Percentiles rank a stretch among this genome's conserved stretches.
phyloP scores from a whole-genome alignment of 148 eudicot genomes.

The Rhododendron ferrugineum region DNA sequence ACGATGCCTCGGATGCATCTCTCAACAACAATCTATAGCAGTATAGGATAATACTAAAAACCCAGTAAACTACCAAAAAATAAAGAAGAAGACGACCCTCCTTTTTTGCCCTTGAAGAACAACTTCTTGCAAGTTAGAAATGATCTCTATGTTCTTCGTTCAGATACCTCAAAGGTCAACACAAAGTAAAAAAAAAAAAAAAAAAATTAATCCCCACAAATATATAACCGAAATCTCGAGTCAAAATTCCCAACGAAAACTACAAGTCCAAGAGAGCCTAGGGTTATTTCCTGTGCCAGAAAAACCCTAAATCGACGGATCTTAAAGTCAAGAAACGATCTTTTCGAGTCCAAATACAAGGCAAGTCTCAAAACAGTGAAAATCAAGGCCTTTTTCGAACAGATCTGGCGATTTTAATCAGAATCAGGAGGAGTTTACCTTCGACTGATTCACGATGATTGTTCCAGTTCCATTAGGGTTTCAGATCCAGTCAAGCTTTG shows the following conservation, averaged over 20 bases:
- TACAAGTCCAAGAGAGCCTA: not conserved
- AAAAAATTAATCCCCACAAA: not conserved
- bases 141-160: not conserved
- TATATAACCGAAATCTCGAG: slow-evolving; percentile 3
- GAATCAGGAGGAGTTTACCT: slow-evolving; percentile 21
- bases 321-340: slow-evolving; percentile 1
- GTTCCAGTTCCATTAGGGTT: slow-evolving; percentile 22
- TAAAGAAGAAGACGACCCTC: not conserved
- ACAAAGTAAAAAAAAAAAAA: not conserved
- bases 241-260: slow-evolving; percentile 9
- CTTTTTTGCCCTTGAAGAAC: not conserved
- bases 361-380: slow-evolving; percentile 2
- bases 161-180: slow-evolving; percentile 2
- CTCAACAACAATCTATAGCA: not conserved
- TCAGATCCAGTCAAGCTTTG: slow-evolving; percentile 27
- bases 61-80: not conserved
- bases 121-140: not conserved
- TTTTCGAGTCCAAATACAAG: slow-evolving; percentile 7
- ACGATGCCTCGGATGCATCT: slow-evolving; percentile 47
- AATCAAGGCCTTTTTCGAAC: slow-evolving; percentile 3
- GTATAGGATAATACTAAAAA: not conserved
- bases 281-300: not conserved
- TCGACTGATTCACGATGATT: slow-evolving; percentile 12
- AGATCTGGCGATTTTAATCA: slow-evolving; percentile 18
- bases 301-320: slow-evolving; percentile 7